Percentiles rank a stretch among this genome's conserved stretches.
These are phyloP conservation scores for Pseudogymnoascus sp. DNA, from an alignment of 2,329 filamentous ascomycete genomes.

Conservation along the genomic window DNA sequence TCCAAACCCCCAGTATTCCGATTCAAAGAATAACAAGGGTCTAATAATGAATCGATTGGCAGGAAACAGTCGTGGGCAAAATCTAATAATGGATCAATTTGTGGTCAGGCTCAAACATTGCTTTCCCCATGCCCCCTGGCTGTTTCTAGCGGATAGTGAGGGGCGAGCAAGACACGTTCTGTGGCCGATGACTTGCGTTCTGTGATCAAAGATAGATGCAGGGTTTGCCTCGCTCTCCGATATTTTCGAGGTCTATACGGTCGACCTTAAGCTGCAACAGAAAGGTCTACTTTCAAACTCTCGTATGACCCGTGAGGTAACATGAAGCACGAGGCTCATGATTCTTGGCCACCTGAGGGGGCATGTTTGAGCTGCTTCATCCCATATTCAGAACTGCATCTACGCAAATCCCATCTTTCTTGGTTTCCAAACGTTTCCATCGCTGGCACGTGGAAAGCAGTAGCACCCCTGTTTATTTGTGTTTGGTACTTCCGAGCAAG, in stretches of 20 bases:
- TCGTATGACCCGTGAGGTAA: background rate
- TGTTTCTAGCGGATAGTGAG: background rate
- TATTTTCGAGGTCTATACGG: background rate
- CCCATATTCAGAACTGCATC: background rate
- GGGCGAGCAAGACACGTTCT: background rate
- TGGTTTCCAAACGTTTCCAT: background rate
- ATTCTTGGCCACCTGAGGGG: background rate
- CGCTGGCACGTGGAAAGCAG: background rate
- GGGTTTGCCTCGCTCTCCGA: background rate
- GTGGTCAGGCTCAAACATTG: background rate
- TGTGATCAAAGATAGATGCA: background rate
- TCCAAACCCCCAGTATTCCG: background rate
- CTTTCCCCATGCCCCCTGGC: background rate
- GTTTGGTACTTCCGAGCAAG: background rate
- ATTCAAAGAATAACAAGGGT: background rate
- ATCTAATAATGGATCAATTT: background rate
- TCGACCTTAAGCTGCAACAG: background rate
- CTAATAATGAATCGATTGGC: background rate
- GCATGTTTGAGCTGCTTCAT: background rate
- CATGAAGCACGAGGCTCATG: background rate
- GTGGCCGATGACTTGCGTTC: conserved; percentile 1
- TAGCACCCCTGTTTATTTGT: background rate
- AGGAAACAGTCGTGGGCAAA: background rate
- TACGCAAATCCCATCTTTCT: background rate
- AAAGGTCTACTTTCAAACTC: background rate